These are phyloP conservation scores for Achlya hypogyna DNA, from an alignment of 352 stramenopile genomes.

Conservation along the genomic window DNA sequence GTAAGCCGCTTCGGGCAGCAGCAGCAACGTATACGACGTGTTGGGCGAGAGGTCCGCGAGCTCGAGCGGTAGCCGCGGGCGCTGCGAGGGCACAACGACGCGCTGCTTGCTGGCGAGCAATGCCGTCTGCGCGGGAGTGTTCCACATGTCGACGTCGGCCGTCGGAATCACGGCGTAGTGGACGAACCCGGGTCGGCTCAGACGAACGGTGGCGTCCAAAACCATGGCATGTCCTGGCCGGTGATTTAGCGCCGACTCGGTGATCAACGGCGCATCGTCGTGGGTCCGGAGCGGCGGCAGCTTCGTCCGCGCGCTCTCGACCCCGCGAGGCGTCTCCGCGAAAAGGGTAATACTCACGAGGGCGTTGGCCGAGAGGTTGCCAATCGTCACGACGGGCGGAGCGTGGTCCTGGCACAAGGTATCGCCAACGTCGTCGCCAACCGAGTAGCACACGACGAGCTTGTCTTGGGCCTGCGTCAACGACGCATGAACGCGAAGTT, in stretches of 20 bases:
- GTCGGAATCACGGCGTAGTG: constrained; percentile 34
- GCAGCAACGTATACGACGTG: constrained; percentile 37
- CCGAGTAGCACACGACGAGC: constrained; percentile 33
- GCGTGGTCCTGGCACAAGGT: background rate
- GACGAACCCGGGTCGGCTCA: constrained; percentile 30
- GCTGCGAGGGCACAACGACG: background rate
- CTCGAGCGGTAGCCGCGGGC: background rate
- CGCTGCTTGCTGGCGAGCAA: background rate
- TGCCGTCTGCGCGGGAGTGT: background rate
- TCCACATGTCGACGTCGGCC: background rate
- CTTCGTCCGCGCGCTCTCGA: constrained; percentile 31
- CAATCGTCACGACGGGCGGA: constrained; percentile 15
- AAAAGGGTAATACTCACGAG: constrained; percentile 39
- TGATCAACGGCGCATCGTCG: constrained; percentile 30
- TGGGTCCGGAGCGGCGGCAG: constrained; percentile 31
- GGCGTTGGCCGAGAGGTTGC: constrained; percentile 46
- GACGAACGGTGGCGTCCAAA: constrained; percentile 5
- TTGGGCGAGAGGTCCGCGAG: constrained; percentile 1
- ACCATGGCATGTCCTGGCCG: constrained; percentile 24
- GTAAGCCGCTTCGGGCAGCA: constrained; percentile 31
- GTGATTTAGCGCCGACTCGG: constrained; percentile 22
- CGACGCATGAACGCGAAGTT: constrained; percentile 33
- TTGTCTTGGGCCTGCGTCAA: constrained; percentile 55
- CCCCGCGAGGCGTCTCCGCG: constrained; percentile 39
- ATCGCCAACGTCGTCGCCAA: background rate